A percentile compares a stretch with the other conserved stretches of the same genome.
These are phyloP conservation scores for Rossbeevera mucosa DNA, from an alignment of 768 basidiomycete species.

Conservation along the genomic window DNA sequence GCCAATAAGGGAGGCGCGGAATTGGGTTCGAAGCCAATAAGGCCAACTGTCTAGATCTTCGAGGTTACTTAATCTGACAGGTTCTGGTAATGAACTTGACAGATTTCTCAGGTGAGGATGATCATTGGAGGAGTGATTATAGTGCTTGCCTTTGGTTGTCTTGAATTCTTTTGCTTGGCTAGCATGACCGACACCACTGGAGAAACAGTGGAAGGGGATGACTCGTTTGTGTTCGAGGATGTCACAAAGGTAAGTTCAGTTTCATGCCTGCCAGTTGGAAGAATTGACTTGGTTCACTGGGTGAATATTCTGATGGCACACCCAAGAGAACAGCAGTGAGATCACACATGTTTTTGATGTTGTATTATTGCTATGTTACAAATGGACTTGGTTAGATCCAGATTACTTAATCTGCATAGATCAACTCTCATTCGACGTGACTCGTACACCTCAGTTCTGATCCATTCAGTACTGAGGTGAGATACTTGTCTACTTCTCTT, in stretches of 20 bases:
- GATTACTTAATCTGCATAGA: no score
- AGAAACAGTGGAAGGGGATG: constrained; percentile 94
- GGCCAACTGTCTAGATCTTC: no score
- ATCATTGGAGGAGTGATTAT: neutral
- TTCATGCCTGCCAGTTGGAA: constrained; percentile 63
- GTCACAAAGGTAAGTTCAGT: constrained; percentile 83
- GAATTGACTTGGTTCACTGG: constrained; percentile 2
- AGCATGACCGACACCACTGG: constrained; percentile 92
- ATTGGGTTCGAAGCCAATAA: no score
- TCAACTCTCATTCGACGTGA: no score
- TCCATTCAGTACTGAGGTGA: no score
- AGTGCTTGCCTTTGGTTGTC: constrained; percentile 82
- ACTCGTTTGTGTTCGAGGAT: constrained; percentile 96
- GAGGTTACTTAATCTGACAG: no score
- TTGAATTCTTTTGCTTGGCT: constrained; percentile 96
- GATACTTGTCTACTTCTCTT: no score
- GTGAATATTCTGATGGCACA: constrained; percentile 33
- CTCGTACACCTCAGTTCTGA: no score
- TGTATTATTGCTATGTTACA: no score
- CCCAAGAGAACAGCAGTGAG: constrained; percentile 92
- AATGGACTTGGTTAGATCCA: no score
- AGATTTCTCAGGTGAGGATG: constrained; percentile 78
- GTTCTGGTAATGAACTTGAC: constrained; percentile 91
- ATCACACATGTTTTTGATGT: constrained; percentile 99
- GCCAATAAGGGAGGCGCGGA: no score